Conservation (phyloP, 2,329 filamentous ascomycete genomes). For the Cladophialophora yegresii region DNA sequence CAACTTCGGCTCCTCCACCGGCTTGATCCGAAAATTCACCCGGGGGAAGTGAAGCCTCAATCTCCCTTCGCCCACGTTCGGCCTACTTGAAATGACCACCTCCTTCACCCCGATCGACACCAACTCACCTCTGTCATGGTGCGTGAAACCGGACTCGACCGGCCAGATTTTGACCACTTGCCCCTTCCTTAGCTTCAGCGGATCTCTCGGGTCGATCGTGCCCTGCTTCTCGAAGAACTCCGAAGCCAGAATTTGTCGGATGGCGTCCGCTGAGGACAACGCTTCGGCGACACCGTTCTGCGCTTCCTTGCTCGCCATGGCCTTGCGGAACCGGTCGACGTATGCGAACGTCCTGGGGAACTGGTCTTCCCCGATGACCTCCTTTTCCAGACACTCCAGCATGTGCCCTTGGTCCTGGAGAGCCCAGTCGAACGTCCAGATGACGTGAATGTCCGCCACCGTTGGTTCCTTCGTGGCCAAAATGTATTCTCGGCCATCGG, state of each 20-base stretch:
- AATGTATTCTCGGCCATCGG: conserved; percentile 67
- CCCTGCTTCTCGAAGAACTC: conserved; percentile 51
- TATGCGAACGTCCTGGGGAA: conserved; percentile 65
- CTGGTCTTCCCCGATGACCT: conserved; percentile 52
- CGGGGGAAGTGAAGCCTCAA: conserved; percentile 63
- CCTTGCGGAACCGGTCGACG: conserved; percentile 60
- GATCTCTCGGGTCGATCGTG: conserved; percentile 54
- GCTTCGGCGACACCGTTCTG: conserved; percentile 44
- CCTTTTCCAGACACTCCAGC: conserved; percentile 55
- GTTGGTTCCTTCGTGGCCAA: conserved; percentile 54
- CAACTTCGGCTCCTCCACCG: conserved; percentile 11
- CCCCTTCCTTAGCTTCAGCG: conserved; percentile 56
- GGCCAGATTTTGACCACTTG: conserved; percentile 61
- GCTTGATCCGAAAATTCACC: conserved; percentile 40
- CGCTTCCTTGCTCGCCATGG: conserved; percentile 47
- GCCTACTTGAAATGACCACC: conserved; percentile 58
- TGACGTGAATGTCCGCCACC: conserved; percentile 67
- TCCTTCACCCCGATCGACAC: conserved; percentile 56
- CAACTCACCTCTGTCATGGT: conserved; percentile 60
- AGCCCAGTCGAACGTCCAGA: conserved; percentile 70
- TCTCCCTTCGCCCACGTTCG: conserved; percentile 43
- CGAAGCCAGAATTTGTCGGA: conserved; percentile 53
- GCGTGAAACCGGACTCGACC: conserved; percentile 60
- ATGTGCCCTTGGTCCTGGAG: conserved; percentile 53
- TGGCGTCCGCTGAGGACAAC: conserved; percentile 58